Conservation (phyloP, 805 yeast genomes). For the Clavispora carvajalis region DNA sequence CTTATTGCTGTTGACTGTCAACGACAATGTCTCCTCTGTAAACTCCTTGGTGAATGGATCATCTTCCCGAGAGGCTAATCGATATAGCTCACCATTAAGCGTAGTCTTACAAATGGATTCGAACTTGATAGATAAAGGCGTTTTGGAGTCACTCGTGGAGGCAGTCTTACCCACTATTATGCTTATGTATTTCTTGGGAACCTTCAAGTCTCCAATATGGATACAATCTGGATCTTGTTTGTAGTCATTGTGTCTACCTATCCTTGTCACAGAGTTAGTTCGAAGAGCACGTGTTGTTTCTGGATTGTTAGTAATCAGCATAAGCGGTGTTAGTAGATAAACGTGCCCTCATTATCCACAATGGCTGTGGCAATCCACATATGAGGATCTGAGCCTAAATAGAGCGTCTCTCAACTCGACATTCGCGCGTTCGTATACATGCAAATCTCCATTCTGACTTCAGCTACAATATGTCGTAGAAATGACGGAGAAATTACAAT, state of each 20-base stretch:
- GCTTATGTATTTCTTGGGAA: conserved; percentile 27
- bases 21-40: conserved; percentile 3
- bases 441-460: no score
- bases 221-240: conserved; percentile 16
- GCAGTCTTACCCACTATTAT: conserved; percentile 8
- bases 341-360: conserved; percentile 4
- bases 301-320: conserved; percentile 12
- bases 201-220: conserved; percentile 23
- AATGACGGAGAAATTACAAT: background rate
- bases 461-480: no score
- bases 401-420: no score
- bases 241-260: conserved; percentile 28
- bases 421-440: no score
- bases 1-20: conserved; percentile 14
- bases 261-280: conserved; percentile 7
- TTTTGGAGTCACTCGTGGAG: conserved; percentile 3
- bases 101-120: conserved; percentile 27
- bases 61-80: conserved; percentile 13
- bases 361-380: conserved; percentile 15
- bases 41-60: conserved; percentile 8
- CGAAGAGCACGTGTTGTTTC: conserved; percentile 11
- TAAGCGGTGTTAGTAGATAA: background rate
- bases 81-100: conserved; percentile 22
- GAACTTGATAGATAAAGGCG: conserved; percentile 18
- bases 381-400: background rate